Conservation (phyloP, 2,329 filamentous ascomycete species). For the Phyllosticta citribraziliensis region DNA sequence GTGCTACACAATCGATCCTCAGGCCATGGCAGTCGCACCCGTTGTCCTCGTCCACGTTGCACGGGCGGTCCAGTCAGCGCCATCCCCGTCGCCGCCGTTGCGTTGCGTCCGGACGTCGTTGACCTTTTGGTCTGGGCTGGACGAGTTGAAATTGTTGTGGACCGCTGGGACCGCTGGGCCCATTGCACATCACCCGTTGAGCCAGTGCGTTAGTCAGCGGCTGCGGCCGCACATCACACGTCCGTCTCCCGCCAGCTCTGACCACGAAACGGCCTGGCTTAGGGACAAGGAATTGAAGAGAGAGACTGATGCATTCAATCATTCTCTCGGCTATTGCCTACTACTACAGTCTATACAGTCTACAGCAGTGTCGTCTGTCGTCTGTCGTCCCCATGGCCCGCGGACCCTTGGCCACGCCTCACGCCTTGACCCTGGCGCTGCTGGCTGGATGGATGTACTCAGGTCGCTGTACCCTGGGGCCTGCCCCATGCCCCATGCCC, state of each 20-base stretch:
- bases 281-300: no score
- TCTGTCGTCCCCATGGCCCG: neutral
- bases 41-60: neutral
- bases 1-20: neutral
- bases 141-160: no score
- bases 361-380: no score
- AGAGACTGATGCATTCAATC: no score
- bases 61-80: neutral
- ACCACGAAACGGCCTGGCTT: neutral
- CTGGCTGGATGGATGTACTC: no score
- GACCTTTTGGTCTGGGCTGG: neutral
- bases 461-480: no score
- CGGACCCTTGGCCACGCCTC: neutral
- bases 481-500: neutral
- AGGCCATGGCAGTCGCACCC: neutral
- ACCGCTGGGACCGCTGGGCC: neutral
- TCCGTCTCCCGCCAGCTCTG: constrained; percentile 10
- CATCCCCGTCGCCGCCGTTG: neutral
- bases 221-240: constrained; percentile 9
- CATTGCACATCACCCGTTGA: constrained; percentile 9
- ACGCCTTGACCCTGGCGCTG: neutral
- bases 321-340: no score
- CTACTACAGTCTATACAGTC: no score
- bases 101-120: neutral
- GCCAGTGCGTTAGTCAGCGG: constrained; percentile 8